Conservation (phyloP, 805 yeast species). For the Vanderwaltozyma verrucispora region DNA sequence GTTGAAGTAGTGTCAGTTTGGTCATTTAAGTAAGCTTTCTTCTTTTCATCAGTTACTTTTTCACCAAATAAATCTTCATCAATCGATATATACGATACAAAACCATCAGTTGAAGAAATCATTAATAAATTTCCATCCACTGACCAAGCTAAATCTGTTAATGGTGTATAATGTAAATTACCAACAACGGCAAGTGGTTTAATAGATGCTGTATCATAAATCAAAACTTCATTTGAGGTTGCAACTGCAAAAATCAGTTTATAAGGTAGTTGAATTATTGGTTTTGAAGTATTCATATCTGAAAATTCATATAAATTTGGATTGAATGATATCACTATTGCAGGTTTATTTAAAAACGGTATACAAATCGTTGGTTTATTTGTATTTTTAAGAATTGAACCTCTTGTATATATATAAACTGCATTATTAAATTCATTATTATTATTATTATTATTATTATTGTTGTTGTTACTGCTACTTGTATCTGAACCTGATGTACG, state of each 20-base stretch:
- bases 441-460: conserved; percentile 24
- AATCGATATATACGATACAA: conserved; percentile 60
- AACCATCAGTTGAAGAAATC: conserved; percentile 86
- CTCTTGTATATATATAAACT: conserved; percentile 68
- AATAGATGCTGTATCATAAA: conserved; percentile 68
- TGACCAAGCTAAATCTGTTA: conserved; percentile 85
- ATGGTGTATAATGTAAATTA: conserved; percentile 76
- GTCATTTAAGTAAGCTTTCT: not conserved
- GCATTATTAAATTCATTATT: conserved; percentile 47
- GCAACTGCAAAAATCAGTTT: conserved; percentile 88
- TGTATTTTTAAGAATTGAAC: conserved; percentile 37
- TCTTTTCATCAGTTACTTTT: conserved; percentile 13
- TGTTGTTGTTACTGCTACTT: conserved; percentile 8
- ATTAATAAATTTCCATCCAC: conserved; percentile 60
- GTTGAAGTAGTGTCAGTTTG: not conserved
- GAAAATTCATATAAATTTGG: conserved; percentile 43
- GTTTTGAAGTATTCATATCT: conserved; percentile 1
- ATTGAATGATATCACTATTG: conserved; percentile 70
- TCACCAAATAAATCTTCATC: conserved; percentile 41
- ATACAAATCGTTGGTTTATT: conserved; percentile 67
- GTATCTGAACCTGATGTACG: no score
- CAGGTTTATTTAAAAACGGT: conserved; percentile 75
- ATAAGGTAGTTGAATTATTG: conserved; percentile 53
- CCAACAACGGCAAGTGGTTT: conserved; percentile 65
- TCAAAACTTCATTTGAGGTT: conserved; percentile 70